Conservation (phyloP, 2,329 filamentous ascomycete genomes). For the Magnaporthiopsis poae region DNA sequence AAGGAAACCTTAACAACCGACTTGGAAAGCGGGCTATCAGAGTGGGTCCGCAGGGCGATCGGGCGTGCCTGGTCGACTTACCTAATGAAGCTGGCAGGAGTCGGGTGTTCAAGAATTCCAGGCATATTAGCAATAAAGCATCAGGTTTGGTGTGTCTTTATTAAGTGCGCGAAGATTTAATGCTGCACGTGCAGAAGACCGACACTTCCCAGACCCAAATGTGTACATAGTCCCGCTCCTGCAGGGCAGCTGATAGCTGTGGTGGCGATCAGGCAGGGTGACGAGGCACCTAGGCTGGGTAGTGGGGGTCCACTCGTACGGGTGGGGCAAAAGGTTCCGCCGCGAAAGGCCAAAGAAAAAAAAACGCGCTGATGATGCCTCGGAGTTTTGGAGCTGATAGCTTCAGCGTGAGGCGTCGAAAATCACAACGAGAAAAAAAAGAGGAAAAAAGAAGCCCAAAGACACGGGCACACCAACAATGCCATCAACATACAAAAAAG, state of each 20-base stretch:
- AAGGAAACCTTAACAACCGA: neutral
- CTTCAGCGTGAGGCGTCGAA: neutral
- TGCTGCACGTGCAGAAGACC: neutral
- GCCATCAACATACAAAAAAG: constrained; percentile 81
- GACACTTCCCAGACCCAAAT: neutral
- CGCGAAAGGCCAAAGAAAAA: neutral
- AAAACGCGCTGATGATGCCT: neutral
- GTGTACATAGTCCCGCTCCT: neutral
- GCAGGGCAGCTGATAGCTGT: neutral
- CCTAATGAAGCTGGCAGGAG: neutral
- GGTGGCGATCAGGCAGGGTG: neutral
- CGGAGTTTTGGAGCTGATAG: neutral
- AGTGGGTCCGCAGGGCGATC: neutral
- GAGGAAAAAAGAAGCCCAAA: neutral
- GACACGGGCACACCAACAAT: constrained; percentile 32
- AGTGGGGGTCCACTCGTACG: neutral
- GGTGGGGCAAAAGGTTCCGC: neutral
- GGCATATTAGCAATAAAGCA: too few relatives aligned
- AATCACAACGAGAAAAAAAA: neutral
- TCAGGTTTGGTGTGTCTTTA: too few relatives aligned
- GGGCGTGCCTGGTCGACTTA: neutral
- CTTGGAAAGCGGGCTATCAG: neutral
- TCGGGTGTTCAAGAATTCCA: neutral
- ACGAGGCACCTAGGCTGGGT: too few relatives aligned
- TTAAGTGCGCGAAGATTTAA: too few relatives aligned